Percentiles rank a stretch among this genome's conserved stretches.
These are phyloP conservation scores for Acanthamoeba castellanii DNA, from an alignment of 208 protist species.

Conservation along the genomic window DNA sequence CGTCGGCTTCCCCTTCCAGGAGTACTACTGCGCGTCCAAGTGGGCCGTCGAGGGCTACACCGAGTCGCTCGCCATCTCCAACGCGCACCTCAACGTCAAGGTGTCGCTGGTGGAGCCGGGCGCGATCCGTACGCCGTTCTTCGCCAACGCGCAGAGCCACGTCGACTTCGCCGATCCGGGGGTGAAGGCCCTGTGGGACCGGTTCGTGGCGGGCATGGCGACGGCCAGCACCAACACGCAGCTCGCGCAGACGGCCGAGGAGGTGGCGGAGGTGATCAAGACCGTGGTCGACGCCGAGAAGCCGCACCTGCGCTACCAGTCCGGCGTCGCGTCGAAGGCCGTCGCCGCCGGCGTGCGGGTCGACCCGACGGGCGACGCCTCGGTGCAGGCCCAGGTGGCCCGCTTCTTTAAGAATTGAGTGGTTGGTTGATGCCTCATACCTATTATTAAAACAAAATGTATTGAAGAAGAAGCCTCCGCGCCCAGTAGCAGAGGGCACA, in stretches of 20 bases:
- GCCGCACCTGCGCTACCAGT: conserved; percentile 65
- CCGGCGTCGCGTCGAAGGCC: background rate
- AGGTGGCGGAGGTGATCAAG: conserved; percentile 39
- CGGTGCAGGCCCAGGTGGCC: background rate
- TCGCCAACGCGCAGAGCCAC: background rate
- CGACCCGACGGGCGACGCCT: conserved; percentile 31
- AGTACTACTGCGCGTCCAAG: conserved; percentile 28
- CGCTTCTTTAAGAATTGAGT: background rate
- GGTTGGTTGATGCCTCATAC: too few relatives aligned
- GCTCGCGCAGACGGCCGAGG: background rate
- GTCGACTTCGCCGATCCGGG: background rate
- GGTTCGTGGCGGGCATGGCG: background rate
- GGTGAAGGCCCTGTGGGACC: background rate
- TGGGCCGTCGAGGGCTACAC: conserved; percentile 11
- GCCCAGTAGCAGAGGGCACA: too few relatives aligned
- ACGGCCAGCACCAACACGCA: too few relatives aligned
- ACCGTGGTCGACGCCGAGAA: conserved; percentile 17
- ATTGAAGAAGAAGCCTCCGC: too few relatives aligned
- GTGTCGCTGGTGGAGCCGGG: conserved; percentile 32
- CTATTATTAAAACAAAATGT: too few relatives aligned
- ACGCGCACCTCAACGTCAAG: background rate
- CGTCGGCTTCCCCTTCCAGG: conserved; percentile 19
- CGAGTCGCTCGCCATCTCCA: background rate
- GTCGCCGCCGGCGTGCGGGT: background rate
- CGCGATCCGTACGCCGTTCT: background rate